Percentiles rank a stretch among this genome's conserved stretches.
phyloP scores from a whole-genome alignment of 768 basidiomycete species.

The Podaxis pistillaris region DNA sequence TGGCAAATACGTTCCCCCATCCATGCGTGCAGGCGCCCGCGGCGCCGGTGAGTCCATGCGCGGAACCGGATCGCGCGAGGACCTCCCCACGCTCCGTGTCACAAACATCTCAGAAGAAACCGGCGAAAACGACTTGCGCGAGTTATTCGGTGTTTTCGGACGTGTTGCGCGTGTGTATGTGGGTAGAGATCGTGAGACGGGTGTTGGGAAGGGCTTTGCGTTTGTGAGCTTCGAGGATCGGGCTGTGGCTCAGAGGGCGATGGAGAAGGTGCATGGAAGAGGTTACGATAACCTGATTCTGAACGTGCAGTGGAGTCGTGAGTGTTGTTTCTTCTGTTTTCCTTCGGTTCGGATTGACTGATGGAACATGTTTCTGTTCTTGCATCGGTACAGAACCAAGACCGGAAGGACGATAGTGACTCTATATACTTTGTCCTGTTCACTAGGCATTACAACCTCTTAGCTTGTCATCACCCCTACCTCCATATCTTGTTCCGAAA shows the following conservation, averaged over 20 bases:
- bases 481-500: not conserved
- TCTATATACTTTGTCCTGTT: constrained; percentile 8
- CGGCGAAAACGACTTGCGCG: constrained; percentile 90
- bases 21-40: constrained; percentile 71
- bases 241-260: constrained; percentile 78
- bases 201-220: constrained; percentile 93
- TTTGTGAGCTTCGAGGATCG: constrained; percentile 94
- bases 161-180: constrained; percentile 89
- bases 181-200: constrained; percentile 92
- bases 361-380: not conserved
- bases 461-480: not conserved
- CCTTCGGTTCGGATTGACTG: not conserved
- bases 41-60: constrained; percentile 80
- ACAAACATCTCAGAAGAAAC: constrained; percentile 97
- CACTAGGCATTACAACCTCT: constrained; percentile 9
- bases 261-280: constrained; percentile 88
- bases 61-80: constrained; percentile 69
- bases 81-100: constrained; percentile 93
- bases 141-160: constrained; percentile 85
- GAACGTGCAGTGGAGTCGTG: constrained; percentile 63
- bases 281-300: constrained; percentile 92
- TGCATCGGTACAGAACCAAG: constrained; percentile 28
- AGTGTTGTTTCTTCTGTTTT: constrained; percentile 24
- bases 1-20: constrained; percentile 94
- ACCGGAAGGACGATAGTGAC: constrained; percentile 31